phyloP scores from a whole-genome alignment of 768 basidiomycete species.

The Hypholoma fasciculare region DNA sequence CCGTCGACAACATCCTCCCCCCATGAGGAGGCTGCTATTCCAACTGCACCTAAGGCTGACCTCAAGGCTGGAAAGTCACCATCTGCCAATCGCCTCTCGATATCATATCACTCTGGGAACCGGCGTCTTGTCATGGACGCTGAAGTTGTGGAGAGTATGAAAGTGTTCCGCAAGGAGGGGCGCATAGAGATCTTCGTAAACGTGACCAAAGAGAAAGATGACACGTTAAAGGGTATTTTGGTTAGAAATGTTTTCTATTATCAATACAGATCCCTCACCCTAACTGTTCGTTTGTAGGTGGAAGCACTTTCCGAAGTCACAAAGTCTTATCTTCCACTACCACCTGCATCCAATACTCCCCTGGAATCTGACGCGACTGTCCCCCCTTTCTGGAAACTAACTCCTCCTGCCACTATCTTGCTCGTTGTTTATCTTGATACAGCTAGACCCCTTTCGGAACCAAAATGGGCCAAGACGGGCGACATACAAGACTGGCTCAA shows the following conservation, averaged over 20 bases:
- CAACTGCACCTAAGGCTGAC: conserved; percentile 31
- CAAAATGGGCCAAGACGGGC: conserved; percentile 95
- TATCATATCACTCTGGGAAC: conserved; percentile 90
- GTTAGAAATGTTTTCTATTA: conserved; percentile 38
- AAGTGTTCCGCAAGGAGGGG: conserved; percentile 79
- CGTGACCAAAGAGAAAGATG: conserved; percentile 53
- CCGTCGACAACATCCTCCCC: conserved; percentile 41
- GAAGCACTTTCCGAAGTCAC: conserved; percentile 73
- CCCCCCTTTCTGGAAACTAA: conserved; percentile 66
- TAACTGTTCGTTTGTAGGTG: conserved; percentile 44
- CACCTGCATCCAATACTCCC: conserved; percentile 41
- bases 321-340: conserved; percentile 67
- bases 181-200: conserved; percentile 81
- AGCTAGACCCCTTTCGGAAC: conserved; percentile 87
- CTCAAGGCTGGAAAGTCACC: conserved; percentile 47
- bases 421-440: conserved; percentile 83
- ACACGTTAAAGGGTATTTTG: conserved; percentile 70
- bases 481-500: conserved; percentile 93
- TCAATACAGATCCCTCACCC: conserved; percentile 5
- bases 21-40: conserved; percentile 46
- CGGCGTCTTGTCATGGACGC: conserved; percentile 88
- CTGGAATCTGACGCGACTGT: conserved; percentile 58
- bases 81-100: conserved; percentile 86
- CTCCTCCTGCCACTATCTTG: conserved; percentile 56
- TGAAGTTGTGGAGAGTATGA: conserved; percentile 78